Evolutionary conservation across 257 asterid genomes (phyloP).

Genomic region (Echium plantagineum): DNA sequence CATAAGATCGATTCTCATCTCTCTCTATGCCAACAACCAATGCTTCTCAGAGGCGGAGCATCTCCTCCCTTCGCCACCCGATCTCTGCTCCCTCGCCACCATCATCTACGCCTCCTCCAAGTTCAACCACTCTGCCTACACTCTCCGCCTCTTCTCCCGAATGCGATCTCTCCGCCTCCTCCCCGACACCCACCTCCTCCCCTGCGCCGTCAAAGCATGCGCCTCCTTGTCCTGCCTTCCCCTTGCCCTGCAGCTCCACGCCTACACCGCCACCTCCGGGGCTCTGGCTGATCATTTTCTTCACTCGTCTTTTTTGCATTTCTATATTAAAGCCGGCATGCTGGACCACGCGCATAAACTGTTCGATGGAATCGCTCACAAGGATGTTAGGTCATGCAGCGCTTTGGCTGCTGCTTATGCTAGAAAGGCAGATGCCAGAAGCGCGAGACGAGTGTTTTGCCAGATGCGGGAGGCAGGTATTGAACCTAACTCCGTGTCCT

Average conservation of each 20-base stretch:
- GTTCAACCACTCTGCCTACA: constrained; percentile 23
- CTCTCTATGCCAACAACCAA: constrained; percentile 41
- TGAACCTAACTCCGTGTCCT: constrained; percentile 56
- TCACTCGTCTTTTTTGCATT: constrained; percentile 57
- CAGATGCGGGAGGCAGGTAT: constrained; percentile 33
- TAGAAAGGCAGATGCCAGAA: constrained; percentile 48
- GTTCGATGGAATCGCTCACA: constrained; percentile 38
- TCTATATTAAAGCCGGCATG: constrained; percentile 49
- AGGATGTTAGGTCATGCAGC: constrained; percentile 66
- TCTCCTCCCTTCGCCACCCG: constrained; percentile 21
- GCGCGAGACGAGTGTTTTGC: constrained; percentile 37
- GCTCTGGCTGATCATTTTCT: constrained; percentile 48
- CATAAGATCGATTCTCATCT: constrained; percentile 39
- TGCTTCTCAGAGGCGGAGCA: constrained; percentile 33
- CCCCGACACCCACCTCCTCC: constrained; percentile 64
- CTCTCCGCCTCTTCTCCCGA: constrained; percentile 36
- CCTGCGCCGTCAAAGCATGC: constrained; percentile 62
- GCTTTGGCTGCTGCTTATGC: constrained; percentile 80
- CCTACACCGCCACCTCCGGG: constrained; percentile 50
- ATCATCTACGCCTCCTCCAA: constrained; percentile 59
- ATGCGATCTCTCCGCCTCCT: constrained; percentile 25
- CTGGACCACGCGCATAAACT: constrained; percentile 41
- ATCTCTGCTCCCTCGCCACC: constrained; percentile 39
- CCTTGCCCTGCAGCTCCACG: constrained; percentile 69
- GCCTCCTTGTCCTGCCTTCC: constrained; percentile 33